A percentile compares a stretch with the other conserved stretches of the same genome.
These are phyloP conservation scores for Ogataea thermomethanolica DNA, from an alignment of 805 yeast genomes.

Conservation along the genomic window DNA sequence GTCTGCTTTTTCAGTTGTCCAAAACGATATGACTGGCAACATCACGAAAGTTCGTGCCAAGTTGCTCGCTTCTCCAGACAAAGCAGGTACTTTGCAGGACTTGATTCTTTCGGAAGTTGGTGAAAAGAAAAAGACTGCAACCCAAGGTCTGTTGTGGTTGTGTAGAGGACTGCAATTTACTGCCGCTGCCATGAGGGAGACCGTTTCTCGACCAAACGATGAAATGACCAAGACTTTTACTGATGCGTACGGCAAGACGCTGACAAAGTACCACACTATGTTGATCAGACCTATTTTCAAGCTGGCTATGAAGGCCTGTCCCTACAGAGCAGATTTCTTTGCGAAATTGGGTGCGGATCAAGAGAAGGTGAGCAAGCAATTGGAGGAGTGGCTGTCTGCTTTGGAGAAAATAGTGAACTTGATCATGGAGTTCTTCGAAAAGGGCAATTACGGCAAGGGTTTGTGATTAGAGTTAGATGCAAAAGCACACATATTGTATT, in stretches of 20 bases:
- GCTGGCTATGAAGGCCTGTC: slow-evolving; percentile 93
- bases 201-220: slow-evolving; percentile 54
- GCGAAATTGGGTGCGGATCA: slow-evolving; percentile 76
- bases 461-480: slow-evolving; percentile 39
- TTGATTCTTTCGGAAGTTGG: slow-evolving; percentile 69
- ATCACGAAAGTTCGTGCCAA: slow-evolving; percentile 69
- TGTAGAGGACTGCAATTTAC: slow-evolving; percentile 84
- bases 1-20: slow-evolving; percentile 80
- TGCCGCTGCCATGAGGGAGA: slow-evolving; percentile 83
- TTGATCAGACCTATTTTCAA: slow-evolving; percentile 83
- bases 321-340: slow-evolving; percentile 83
- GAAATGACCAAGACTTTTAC: slow-evolving; percentile 79
- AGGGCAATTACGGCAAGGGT: slow-evolving; percentile 88
- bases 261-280: slow-evolving; percentile 78
- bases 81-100: slow-evolving; percentile 69
- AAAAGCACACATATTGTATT: slow-evolving; percentile 5
- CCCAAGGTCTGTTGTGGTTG: slow-evolving; percentile 89
- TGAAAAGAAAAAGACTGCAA: slow-evolving; percentile 70
- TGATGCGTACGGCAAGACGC: slow-evolving; percentile 77
- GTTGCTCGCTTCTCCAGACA: slow-evolving; percentile 60
- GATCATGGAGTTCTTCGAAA: slow-evolving; percentile 69
- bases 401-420: slow-evolving; percentile 69
- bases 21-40: slow-evolving; percentile 85
- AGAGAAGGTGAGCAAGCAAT: slow-evolving; percentile 60
- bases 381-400: slow-evolving; percentile 71